A percentile compares a stretch with the other conserved stretches of the same genome.
These are phyloP conservation scores for Vigna trinervia DNA, from an alignment of 306 rosid species.

Conservation along the genomic window DNA sequence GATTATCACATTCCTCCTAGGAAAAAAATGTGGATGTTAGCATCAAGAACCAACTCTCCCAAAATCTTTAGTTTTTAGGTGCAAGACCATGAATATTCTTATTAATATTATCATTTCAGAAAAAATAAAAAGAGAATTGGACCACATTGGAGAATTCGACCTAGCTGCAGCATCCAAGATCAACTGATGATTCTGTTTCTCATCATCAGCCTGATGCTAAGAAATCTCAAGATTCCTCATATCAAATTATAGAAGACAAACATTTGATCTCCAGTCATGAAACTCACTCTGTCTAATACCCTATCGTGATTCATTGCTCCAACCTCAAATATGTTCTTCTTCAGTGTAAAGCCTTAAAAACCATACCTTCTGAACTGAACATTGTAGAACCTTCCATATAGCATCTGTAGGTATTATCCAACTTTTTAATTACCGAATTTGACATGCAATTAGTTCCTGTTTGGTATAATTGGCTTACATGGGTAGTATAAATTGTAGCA, in stretches of 20 bases:
- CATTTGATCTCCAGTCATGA: neutral
- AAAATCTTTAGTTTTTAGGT: neutral
- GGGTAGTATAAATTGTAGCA: neutral
- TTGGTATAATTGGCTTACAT: neutral
- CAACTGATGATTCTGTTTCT: neutral
- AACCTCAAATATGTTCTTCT: neutral
- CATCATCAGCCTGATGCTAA: neutral
- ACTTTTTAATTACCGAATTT: neutral
- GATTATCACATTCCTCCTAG: neutral
- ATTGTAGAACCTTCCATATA: neutral
- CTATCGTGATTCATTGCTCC: neutral
- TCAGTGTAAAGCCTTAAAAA: slow-evolving; percentile 10
- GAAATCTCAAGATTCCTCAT: too few relatives aligned
- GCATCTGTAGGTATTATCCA: slow-evolving; percentile 10
- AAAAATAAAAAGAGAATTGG: neutral
- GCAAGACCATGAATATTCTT: neutral
- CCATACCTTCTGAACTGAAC: neutral
- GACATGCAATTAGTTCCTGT: neutral
- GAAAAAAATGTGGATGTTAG: neutral
- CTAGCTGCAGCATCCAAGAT: neutral
- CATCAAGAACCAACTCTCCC: neutral
- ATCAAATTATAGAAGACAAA: too few relatives aligned
- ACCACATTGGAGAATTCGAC: neutral
- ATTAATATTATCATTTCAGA: too few relatives aligned
- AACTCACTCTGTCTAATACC: neutral